Evolutionary conservation across 345 rosid species (phyloP).

Genomic region (Dipteronia sinensis): DNA sequence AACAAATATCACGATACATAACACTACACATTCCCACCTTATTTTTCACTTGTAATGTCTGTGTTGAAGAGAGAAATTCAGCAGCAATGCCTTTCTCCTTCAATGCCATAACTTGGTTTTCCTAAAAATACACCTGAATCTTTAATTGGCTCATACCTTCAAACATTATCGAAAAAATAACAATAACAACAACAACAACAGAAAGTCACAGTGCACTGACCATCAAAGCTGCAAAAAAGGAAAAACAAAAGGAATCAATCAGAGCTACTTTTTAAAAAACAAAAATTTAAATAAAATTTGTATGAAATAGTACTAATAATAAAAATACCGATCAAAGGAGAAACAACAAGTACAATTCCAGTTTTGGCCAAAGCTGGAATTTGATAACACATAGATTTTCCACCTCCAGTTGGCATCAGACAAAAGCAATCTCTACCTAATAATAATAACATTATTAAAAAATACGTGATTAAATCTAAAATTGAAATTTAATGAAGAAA

Average conservation of each 20-base stretch:
- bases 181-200: background rate
- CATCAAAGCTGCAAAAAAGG: constrained; percentile 76
- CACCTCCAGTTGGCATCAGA: constrained; percentile 98
- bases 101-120: constrained; percentile 87
- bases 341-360: constrained; percentile 91
- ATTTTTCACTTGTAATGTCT: constrained; percentile 56
- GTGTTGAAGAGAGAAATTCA: constrained; percentile 88
- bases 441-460: background rate
- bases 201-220: constrained; percentile 40
- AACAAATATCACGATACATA: background rate
- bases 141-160: background rate
- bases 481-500: background rate
- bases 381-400: constrained; percentile 96
- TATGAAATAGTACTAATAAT: background rate
- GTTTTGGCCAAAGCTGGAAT: constrained; percentile 87
- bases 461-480: background rate
- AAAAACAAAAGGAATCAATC: constrained; percentile 1
- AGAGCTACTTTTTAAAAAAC: background rate
- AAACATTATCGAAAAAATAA: background rate
- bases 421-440: constrained; percentile 92
- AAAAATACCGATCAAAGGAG: constrained; percentile 76
- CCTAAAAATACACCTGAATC: constrained; percentile 40
- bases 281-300: background rate
- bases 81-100: constrained; percentile 93
- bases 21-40: constrained; percentile 38